Conservation (phyloP, 1,139 yeast species). For the Scheffersomyces lignicola region DNA sequence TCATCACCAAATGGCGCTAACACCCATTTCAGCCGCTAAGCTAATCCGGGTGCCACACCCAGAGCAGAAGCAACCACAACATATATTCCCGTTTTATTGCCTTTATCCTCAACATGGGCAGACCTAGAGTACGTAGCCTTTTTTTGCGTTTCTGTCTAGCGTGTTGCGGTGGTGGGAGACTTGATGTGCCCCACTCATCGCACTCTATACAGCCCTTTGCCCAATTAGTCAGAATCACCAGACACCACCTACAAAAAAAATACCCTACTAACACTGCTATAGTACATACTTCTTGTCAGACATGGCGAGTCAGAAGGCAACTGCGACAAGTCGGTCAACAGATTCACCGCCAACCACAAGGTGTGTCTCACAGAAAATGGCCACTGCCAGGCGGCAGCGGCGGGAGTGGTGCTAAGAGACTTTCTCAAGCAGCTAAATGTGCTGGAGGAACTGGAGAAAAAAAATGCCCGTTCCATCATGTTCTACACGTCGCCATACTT, state of each 20-base stretch:
- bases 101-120: conserved; percentile 1
- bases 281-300: conserved; percentile 76
- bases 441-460: conserved; percentile 23
- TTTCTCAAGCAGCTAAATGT: conserved; percentile 41
- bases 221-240: no score
- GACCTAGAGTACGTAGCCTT: conserved; percentile 1
- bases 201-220: no score
- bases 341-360: conserved; percentile 73
- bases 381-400: conserved; percentile 62
- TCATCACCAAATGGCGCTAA: no score
- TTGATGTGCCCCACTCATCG: no score
- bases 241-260: neutral
- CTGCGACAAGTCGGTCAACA: conserved; percentile 75
- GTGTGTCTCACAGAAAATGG: conserved; percentile 73
- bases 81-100: no score
- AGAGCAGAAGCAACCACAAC: no score
- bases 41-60: no score
- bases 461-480: conserved; percentile 37
- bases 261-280: neutral
- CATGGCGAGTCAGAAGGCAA: conserved; percentile 95
- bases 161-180: no score
- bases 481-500: conserved; percentile 83
- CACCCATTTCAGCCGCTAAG: no score
- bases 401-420: conserved; percentile 60
- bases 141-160: neutral